Conservation (phyloP, 345 rosid genomes). For the Eucalyptus polyanthemos region DNA sequence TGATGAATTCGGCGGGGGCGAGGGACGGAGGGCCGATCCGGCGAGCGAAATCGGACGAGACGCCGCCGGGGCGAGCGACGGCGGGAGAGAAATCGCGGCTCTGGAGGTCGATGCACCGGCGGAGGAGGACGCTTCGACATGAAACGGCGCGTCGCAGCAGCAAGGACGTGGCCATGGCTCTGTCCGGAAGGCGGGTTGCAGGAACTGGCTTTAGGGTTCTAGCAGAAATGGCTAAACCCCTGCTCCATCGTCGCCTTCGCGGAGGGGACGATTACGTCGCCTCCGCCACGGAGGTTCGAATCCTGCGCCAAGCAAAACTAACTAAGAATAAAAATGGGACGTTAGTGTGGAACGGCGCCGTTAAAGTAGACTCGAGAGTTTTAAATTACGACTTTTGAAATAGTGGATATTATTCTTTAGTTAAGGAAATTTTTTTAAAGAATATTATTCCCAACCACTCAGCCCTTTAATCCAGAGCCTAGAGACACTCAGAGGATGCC, state of each 20-base stretch:
- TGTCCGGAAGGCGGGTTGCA: not conserved
- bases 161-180: slow-evolving; percentile 27
- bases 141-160: slow-evolving; percentile 35
- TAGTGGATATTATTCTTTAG: not conserved
- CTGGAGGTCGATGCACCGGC: slow-evolving; percentile 17
- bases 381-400: too few species aligned
- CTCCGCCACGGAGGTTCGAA: not conserved
- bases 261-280: not conserved
- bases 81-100: not conserved
- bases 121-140: slow-evolving; percentile 9
- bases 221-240: not conserved
- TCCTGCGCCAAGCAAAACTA: not conserved
- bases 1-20: slow-evolving; percentile 11
- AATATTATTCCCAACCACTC: too few species aligned
- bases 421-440: too few species aligned
- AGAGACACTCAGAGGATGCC: too few species aligned
- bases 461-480: too few species aligned
- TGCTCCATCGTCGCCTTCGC: not conserved
- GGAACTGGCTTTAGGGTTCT: not conserved
- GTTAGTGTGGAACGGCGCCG: not conserved
- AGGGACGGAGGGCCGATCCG: not conserved
- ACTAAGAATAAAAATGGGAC: not conserved
- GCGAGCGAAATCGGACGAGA: slow-evolving; percentile 6
- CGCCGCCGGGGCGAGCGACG: slow-evolving; percentile 17
- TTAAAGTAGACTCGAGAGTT: not conserved